Conservation (phyloP, 2,329 filamentous ascomycete genomes). For the Clonostachys byssicola region DNA sequence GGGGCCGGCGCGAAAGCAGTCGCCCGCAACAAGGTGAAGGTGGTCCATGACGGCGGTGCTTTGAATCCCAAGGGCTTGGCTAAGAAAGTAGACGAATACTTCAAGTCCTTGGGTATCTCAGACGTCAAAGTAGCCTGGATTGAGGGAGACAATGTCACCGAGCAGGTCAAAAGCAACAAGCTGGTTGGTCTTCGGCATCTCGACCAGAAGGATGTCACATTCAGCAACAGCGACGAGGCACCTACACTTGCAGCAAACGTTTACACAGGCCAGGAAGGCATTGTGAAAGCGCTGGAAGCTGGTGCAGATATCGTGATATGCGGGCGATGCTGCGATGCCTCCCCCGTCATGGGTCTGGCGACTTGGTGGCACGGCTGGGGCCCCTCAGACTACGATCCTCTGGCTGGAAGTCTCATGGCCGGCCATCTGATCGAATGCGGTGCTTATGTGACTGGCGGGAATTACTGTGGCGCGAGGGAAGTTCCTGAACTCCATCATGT, state of each 20-base stretch:
- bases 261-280: conserved; percentile 36
- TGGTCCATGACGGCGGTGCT: conserved; percentile 27
- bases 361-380: conserved; percentile 48
- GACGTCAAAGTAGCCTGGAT: conserved; percentile 23
- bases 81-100: conserved; percentile 11
- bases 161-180: conserved; percentile 5
- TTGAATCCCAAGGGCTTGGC: conserved; percentile 21
- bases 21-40: conserved; percentile 17
- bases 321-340: conserved; percentile 37
- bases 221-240: not conserved
- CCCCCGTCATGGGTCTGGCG: conserved; percentile 45
- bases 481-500: conserved; percentile 11
- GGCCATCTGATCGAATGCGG: conserved; percentile 47
- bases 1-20: conserved; percentile 17
- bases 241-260: conserved; percentile 33
- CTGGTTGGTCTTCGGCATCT: conserved; percentile 11
- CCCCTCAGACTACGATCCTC: conserved; percentile 33
- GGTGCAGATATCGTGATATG: conserved; percentile 39
- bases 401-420: conserved; percentile 41
- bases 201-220: conserved; percentile 5
- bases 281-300: conserved; percentile 26
- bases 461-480: conserved; percentile 37
- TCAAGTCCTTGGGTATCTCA: conserved; percentile 11
- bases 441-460: conserved; percentile 44
- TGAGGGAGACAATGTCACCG: conserved; percentile 23